A percentile compares a stretch with the other conserved stretches of the same genome.
Conservation (phyloP, 2,329 filamentous ascomycete genomes). For the Macrophomina phaseolina region DNA sequence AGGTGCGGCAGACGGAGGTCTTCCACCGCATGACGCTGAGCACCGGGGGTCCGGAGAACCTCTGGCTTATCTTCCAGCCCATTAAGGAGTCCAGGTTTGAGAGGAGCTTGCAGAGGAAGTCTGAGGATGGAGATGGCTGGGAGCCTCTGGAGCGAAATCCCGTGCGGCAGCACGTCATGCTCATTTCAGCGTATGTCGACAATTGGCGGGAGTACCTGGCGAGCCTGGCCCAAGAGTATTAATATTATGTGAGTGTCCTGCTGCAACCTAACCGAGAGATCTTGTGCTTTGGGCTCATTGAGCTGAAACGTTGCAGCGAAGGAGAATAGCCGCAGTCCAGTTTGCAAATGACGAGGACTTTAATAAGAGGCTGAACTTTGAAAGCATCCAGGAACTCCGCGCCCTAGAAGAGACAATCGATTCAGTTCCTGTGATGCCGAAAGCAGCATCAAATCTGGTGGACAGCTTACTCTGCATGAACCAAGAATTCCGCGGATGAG, state of each 20-base stretch:
- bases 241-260: neutral
- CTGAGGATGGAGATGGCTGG: neutral
- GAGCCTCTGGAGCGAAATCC: neutral
- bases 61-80: conserved; percentile 16
- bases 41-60: neutral
- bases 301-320: neutral
- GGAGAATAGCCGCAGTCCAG: neutral
- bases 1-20: conserved; percentile 8
- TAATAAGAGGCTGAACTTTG: neutral
- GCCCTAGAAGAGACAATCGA: neutral
- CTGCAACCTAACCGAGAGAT: too few species aligned
- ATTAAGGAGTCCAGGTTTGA: neutral
- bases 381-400: neutral
- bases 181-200: neutral
- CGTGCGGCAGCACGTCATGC: neutral
- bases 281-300: neutral
- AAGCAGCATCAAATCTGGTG: neutral
- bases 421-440: neutral
- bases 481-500: neutral
- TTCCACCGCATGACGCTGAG: neutral
- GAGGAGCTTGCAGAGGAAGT: neutral
- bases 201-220: conserved; percentile 3
- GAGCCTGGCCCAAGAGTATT: neutral
- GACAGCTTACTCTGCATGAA: neutral
- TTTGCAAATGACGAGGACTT: neutral